phyloP scores from a whole-genome alignment of 2,329 filamentous ascomycete genomes.

The Hirsutella rhossiliensis region DNA sequence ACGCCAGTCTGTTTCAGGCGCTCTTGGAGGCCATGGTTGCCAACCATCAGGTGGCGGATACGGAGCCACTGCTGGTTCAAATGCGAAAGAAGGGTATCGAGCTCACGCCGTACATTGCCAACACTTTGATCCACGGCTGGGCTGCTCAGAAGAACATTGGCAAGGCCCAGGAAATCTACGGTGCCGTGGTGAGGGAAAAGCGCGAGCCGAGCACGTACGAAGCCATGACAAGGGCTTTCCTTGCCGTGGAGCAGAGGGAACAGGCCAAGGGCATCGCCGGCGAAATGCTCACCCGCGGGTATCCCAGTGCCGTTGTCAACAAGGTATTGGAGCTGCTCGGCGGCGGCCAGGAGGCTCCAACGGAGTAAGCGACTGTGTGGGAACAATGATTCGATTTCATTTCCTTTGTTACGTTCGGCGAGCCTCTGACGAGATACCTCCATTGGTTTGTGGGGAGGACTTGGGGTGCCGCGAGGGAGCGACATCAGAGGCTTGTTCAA shows the following conservation, averaged over 20 bases:
- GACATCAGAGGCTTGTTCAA: neutral
- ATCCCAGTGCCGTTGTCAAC: constrained; percentile 80
- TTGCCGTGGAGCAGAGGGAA: constrained; percentile 69
- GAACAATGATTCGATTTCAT: constrained; percentile 1
- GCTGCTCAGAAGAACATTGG: constrained; percentile 68
- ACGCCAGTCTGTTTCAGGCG: constrained; percentile 87
- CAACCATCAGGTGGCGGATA: constrained; percentile 73
- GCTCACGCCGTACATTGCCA: constrained; percentile 95
- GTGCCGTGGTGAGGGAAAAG: constrained; percentile 61
- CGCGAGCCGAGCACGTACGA: constrained; percentile 97
- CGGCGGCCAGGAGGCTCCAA: constrained; percentile 30
- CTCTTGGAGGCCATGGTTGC: constrained; percentile 96
- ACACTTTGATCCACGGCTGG: constrained; percentile 97
- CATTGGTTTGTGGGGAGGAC: constrained; percentile 6
- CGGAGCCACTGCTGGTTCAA: constrained; percentile 58
- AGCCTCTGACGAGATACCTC: constrained; percentile 14
- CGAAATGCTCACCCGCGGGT: constrained; percentile 84
- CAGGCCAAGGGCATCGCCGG: constrained; percentile 68
- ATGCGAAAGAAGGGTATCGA: constrained; percentile 68
- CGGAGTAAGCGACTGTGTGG: constrained; percentile 8
- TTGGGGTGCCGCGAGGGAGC: constrained; percentile 8
- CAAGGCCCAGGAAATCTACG: constrained; percentile 70
- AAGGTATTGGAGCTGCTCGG: constrained; percentile 88
- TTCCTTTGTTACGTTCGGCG: constrained; percentile 1
- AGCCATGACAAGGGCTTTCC: constrained; percentile 90